A percentile compares a stretch with the other conserved stretches of the same genome.
These are phyloP conservation scores for Phalaenopsis aphrodite DNA, from an alignment of 106 monocot species.

Conservation along the genomic window DNA sequence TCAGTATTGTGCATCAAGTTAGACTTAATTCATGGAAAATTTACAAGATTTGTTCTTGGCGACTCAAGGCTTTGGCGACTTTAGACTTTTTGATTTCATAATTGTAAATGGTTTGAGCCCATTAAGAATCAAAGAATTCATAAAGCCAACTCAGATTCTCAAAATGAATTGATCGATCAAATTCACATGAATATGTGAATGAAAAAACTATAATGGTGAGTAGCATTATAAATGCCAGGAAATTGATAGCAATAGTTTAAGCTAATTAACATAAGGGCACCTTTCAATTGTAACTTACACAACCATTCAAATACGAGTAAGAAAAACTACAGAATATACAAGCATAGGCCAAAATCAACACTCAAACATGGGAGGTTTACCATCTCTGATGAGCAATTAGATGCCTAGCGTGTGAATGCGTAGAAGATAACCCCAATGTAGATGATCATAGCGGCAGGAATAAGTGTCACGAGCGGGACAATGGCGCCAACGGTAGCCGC, in stretches of 20 bases:
- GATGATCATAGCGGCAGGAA: conserved; percentile 57
- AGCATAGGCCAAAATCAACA: background rate
- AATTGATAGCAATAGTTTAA: background rate
- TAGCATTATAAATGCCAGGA: background rate
- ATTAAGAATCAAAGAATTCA: too few relatives aligned
- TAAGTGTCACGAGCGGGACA: conserved; percentile 45
- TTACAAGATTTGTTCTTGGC: too few relatives aligned
- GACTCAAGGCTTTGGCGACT: too few relatives aligned
- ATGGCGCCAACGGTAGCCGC: conserved; percentile 35
- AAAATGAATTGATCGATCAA: too few relatives aligned
- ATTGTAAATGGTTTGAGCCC: too few relatives aligned
- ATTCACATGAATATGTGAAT: too few relatives aligned
- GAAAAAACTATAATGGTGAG: too few relatives aligned
- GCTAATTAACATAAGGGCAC: background rate
- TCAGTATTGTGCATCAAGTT: too few relatives aligned
- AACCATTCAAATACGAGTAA: too few relatives aligned
- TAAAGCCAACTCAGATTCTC: too few relatives aligned
- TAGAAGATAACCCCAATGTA: conserved; percentile 64
- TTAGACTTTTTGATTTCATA: too few relatives aligned
- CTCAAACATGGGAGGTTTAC: background rate
- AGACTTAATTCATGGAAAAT: too few relatives aligned
- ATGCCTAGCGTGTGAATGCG: conserved; percentile 59
- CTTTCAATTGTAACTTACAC: background rate
- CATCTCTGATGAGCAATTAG: background rate
- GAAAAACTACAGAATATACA: background rate